Conservation (phyloP, 2,329 filamentous ascomycete species). For the Coniochaeta sp. region DNA sequence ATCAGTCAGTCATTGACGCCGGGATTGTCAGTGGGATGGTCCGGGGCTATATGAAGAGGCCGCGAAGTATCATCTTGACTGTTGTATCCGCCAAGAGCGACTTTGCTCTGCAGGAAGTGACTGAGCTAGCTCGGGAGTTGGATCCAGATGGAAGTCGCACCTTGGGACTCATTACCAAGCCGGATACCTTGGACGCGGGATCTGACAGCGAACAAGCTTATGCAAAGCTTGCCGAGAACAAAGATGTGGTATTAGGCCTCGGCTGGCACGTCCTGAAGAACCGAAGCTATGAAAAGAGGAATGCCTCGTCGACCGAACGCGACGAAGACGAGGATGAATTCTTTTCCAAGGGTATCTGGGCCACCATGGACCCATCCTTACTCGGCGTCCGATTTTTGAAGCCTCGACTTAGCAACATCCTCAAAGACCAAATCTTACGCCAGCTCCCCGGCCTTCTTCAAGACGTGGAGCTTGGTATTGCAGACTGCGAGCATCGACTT, state of each 20-base stretch:
- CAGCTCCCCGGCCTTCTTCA: conserved; percentile 36
- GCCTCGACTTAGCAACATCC: conserved; percentile 39
- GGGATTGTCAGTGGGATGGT: conserved; percentile 39
- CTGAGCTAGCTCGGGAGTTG: conserved; percentile 35
- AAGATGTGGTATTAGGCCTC: conserved; percentile 36
- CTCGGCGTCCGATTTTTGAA: conserved; percentile 42
- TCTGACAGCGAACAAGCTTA: conserved; percentile 32
- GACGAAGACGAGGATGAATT: conserved; percentile 33
- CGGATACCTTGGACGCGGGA: conserved; percentile 29
- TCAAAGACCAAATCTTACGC: conserved; percentile 36
- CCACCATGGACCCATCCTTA: conserved; percentile 19
- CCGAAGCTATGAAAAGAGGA: conserved; percentile 26
- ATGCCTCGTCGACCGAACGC: conserved; percentile 11
- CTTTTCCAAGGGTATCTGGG: conserved; percentile 34
- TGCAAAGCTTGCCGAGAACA: conserved; percentile 33
- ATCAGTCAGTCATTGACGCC: conserved; percentile 35
- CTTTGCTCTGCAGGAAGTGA: conserved; percentile 50
- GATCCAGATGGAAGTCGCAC: conserved; percentile 31
- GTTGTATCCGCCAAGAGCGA: conserved; percentile 50
- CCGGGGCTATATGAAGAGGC: conserved; percentile 45
- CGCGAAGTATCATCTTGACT: conserved; percentile 51
- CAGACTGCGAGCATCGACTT: conserved; percentile 27
- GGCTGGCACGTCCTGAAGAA: conserved; percentile 49
- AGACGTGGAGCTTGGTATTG: conserved; percentile 30
- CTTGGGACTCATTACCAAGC: conserved; percentile 51